Evolutionary conservation across 495 filamentous ascomycete genomes (phyloP).

Genomic region (Penicillium crystallinum): DNA sequence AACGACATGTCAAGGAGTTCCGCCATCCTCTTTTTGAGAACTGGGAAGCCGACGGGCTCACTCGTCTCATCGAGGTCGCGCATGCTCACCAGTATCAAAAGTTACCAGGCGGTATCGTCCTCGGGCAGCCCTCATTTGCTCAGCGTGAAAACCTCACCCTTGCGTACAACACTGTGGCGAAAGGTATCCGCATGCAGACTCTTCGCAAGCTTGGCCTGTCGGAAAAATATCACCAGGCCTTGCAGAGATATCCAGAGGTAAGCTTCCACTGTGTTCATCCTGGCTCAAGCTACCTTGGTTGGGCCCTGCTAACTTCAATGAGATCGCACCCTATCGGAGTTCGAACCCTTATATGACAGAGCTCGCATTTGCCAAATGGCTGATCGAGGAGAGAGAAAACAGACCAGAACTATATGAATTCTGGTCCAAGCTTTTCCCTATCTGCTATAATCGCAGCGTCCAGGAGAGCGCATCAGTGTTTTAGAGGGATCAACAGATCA

Average conservation of each 20-base stretch:
- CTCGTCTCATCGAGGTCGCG: conserved; percentile 35
- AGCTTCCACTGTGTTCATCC: background rate
- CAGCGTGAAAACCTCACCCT: conserved; percentile 20
- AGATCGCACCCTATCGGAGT: conserved; percentile 35
- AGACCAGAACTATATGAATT: conserved; percentile 25
- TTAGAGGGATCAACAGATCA: background rate
- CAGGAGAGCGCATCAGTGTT: conserved; percentile 24
- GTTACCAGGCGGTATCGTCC: conserved; percentile 17
- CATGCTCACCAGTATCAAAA: conserved; percentile 22
- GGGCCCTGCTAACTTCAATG: conserved; percentile 8
- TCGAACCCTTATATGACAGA: conserved; percentile 30
- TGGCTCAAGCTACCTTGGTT: background rate
- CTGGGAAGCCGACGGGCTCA: conserved; percentile 39
- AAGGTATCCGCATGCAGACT: conserved; percentile 19
- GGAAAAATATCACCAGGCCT: conserved; percentile 20
- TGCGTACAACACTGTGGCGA: conserved; percentile 26
- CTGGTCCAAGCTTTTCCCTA: conserved; percentile 34
- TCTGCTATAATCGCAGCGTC: conserved; percentile 34
- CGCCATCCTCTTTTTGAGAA: conserved; percentile 26
- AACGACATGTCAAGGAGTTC: conserved; percentile 26
- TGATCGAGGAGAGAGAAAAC: conserved; percentile 23
- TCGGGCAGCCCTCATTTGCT: conserved; percentile 10
- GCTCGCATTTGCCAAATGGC: conserved; percentile 31
- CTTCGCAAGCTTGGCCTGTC: conserved; percentile 26
- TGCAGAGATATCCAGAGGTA: conserved; percentile 34